Evolutionary conservation across 2,329 filamentous ascomycete species (phyloP), one percentile per base, ranked within the genome.

Genomic region (Penicillium expansum): DNA sequence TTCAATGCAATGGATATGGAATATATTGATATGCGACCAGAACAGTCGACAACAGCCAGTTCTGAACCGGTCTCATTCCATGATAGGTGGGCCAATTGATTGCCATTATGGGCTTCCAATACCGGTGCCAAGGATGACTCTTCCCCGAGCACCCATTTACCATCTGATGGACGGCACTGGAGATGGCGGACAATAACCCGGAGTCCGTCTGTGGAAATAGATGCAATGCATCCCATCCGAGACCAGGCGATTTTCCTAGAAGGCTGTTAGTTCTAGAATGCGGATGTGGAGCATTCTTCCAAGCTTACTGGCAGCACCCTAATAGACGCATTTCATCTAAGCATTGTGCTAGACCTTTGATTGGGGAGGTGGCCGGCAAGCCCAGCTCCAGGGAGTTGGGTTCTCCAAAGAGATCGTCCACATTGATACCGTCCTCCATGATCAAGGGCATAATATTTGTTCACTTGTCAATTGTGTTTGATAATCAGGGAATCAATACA

Each of bases 181-280:
- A 96, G 80, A 69, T 90, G 87, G 57, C 87, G 86, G 44, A 96
- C 80, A 68, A 89, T 86, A 51, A 97, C 78, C 14, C 80, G 82
- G 47, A 82, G 82, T 29, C 90, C 89, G 74, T 92, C 88, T 16
- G 84, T 77, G 20, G 87, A 84, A 63, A 97, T 88, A 52, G 87
- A 88, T 29, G 92, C 92, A 63, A 97, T 90, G 58, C 88, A 91
- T 42, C 93, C 93, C 59, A 86, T 84, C 67, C 87, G 92, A 11
- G 93, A 96, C 92, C 93, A 97, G 30, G 89, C 86, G 52, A 97
- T 83, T 62, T 85, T 86, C 71, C 92, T 95, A 65, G 43, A 47
- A 11, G 22, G 55, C 65, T 59, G 70, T 74, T 49, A 72, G 62
- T 45, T n/a, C 33, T 45, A 11, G 24, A 52, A 52, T 33, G 18